phyloP scores from a whole-genome alignment of 345 rosid genomes.

The Populus euphratica region DNA sequence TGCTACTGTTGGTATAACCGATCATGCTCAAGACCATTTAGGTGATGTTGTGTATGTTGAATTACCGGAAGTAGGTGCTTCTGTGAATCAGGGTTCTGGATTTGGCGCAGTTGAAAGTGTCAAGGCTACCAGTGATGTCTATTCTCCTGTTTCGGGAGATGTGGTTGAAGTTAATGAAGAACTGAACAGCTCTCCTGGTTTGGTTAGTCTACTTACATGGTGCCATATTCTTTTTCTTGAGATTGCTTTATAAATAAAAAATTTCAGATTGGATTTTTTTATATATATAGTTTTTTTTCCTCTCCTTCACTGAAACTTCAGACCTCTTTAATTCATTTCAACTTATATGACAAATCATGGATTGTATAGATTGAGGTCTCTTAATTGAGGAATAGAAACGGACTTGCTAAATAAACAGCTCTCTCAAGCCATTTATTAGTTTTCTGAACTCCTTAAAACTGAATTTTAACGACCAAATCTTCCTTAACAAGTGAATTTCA shows the following conservation, averaged over 20 bases:
- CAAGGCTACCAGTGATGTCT: slow-evolving; percentile 93
- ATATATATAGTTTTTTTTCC: background rate
- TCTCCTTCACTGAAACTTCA: background rate
- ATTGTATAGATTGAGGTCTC: background rate
- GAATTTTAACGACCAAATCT: background rate
- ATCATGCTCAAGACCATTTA: slow-evolving; percentile 95
- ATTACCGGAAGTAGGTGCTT: slow-evolving; percentile 69
- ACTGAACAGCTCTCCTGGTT: slow-evolving; percentile 58
- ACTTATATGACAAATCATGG: background rate
- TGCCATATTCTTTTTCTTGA: background rate
- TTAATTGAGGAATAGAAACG: too few species aligned
- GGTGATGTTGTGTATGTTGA: slow-evolving; percentile 97
- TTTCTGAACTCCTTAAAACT: background rate
- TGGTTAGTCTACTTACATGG: slow-evolving; percentile 51
- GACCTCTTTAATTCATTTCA: background rate
- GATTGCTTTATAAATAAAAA: background rate
- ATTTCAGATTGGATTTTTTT: background rate
- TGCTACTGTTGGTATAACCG: slow-evolving; percentile 85
- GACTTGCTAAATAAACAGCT: background rate
- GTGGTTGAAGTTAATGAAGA: slow-evolving; percentile 72
- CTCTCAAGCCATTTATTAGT: background rate
- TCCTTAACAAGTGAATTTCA: background rate
- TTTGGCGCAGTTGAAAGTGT: slow-evolving; percentile 99
- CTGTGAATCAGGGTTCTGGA: slow-evolving; percentile 60
- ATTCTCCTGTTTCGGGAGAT: slow-evolving; percentile 85